Evolutionary conservation across 1,139 yeast genomes (phyloP), one percentile per base, ranked within the genome.

Genomic region (Saccharomyces hybrid): DNA sequence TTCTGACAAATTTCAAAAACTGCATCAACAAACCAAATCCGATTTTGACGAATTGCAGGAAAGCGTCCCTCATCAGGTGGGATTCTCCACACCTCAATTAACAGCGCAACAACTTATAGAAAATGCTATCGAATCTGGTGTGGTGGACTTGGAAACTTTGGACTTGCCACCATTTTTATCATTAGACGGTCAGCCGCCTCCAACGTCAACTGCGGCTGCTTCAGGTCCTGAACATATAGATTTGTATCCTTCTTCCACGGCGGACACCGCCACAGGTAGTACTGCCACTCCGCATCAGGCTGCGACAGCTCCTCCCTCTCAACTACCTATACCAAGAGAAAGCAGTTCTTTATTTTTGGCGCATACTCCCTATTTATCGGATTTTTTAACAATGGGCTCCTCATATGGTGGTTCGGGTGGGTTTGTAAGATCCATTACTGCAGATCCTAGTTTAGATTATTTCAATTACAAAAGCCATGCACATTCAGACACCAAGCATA

Each of bases 81-180:
- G 83, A 5, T 87, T 86, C 66, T 82, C 95, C 1, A 86, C 95
- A 2, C 96, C 96, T 1, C 95, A 87, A 67, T 67, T 83, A 52
- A 70, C 75, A 1, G 78, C 76, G 1, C 70, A 70, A 51, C 75
- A 73, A 29, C 56, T 73, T 23, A 62, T 66, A 32, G 66, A 69
- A 14, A 73, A 64, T 50, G 74, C 73, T 1, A 51, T 67, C 19
- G 65, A 73, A n/a, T 34, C 53, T 14, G 53, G 53, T 47, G 48
- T 47, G 3, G 48, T 51, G 50, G 53, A 51, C 25, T 47, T 47
- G 4, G 50, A 49, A 29, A 46, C 52, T 9, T 25, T 49, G 23
- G 52, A 49, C 19, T 31, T 49, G 27, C 52, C 52, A 25, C 52
- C 52, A 9, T 32, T 48, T n/a, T 31, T 46, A 25, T 50, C 47